Conservation (phyloP, 129 eudicot species). For the Sambucus nigra region DNA sequence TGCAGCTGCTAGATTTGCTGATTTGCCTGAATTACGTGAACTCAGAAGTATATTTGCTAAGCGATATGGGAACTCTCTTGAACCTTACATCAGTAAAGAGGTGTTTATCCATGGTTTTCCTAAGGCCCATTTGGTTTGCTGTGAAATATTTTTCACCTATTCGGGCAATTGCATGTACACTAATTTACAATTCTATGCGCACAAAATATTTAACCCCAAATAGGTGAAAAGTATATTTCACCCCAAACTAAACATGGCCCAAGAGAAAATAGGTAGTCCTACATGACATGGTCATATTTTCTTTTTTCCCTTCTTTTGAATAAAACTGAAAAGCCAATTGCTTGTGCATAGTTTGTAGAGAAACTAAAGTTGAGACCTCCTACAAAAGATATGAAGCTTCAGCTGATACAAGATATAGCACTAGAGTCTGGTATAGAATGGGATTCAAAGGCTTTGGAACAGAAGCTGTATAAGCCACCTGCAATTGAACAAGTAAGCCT, state of each 20-base stretch:
- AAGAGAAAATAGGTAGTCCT: no score
- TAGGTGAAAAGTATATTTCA: neutral
- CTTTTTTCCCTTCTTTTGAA: neutral
- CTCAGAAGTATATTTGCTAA: slow-evolving; percentile 50
- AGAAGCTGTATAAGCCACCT: slow-evolving; percentile 42
- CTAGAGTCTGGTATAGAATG: slow-evolving; percentile 49
- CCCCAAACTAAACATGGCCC: neutral
- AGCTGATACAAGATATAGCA: slow-evolving; percentile 66
- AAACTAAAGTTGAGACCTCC: slow-evolving; percentile 54
- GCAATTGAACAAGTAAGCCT: slow-evolving; percentile 35
- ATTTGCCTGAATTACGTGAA: slow-evolving; percentile 79
- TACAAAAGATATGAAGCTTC: slow-evolving; percentile 49
- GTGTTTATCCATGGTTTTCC: slow-evolving; percentile 16
- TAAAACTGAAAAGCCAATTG: slow-evolving; percentile 5
- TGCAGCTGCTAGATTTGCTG: slow-evolving; percentile 94
- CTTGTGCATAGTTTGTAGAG: slow-evolving; percentile 38
- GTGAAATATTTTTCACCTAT: no score
- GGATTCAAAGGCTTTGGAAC: slow-evolving; percentile 51
- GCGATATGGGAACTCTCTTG: slow-evolving; percentile 61
- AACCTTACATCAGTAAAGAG: slow-evolving; percentile 57
- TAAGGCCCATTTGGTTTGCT: no score
- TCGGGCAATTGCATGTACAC: no score
- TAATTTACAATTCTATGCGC: neutral
- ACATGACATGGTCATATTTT: neutral
- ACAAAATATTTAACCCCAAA: neutral